Base-by-base conservation (phyloP, 2,329 filamentous ascomycete genomes). In the Sporothrix dimorphospora region DNA sequence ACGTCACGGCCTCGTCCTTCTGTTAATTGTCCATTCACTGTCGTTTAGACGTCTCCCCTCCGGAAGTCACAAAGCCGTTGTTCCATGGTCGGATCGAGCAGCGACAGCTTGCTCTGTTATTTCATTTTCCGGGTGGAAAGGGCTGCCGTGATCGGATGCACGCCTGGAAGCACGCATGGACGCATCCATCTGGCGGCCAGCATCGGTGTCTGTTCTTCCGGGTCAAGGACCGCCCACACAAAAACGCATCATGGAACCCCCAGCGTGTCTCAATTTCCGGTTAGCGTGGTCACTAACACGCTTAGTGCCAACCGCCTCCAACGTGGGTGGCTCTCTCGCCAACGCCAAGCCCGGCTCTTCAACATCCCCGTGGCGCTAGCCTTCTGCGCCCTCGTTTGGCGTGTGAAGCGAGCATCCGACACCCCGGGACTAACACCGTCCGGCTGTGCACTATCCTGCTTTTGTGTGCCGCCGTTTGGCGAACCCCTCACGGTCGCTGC, bases 311-410 rank as follows among this genome's bases (percentile, higher is more conserved):
- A 16, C 40, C 19, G 30, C 19, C 30, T 34, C 30, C 55, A 55
- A 27, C 16, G 2, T 30, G n/a, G 57, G 3, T 42, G 38, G 30
- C n/a, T 40, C 3, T 24, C n/a, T 63, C 38, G 34, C 12, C 38
- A 16, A n/a, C 34, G 38, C 59, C 59, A 63, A 42, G 14, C 11
- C 65, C 65, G 65, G 65, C 6, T 68, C 16, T 68, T 38, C 65
- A 68, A 68, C 65, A 55, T 68, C 65, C 65, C 65, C 65, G 65
- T 30, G 24, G 9, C 47, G 65, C 65, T 68, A 68, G 55, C 55
- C 30, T 12, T n/a, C 19, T 59, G 30, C 4, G 30, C 9, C 27
- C 30, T 34, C 30, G 16, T 59, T 59, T 38, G 38, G 55, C 45
- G 9, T 19, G 21, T 49, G 7, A 14, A 21, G 47, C 65, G 65